Base-by-base conservation (phyloP, 129 eudicot species). In the Lonicera japonica region DNA sequence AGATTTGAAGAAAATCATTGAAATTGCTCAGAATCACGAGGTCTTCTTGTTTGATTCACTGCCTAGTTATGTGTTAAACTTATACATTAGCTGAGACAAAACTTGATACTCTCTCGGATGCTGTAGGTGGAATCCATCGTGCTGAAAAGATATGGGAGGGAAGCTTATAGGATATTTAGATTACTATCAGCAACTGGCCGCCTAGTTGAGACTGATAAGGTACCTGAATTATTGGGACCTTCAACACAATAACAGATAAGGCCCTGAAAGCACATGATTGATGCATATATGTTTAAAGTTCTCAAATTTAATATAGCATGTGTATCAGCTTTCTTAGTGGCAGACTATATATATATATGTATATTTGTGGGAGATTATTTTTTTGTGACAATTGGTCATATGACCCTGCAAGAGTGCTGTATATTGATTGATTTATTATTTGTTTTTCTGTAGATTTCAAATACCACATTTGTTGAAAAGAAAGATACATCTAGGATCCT, bases 141-240 rank as follows among this genome's bases (percentile, higher is more conserved):
- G 67, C 25, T 82, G 72, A 87, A 80, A 79, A 85, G 84, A 67
- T 85, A 85, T 79, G 96, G 95, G 41, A 82, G 65, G 72, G 91
- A 83, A 55, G 96, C 96, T 57, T 88, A 74, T 71, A 92, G 96
- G 80, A 92, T 92, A 22, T 88, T 92, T 78, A 88, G 96, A 79
- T 63, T 83, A 72, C 73, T 92, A 62, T 58, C 84, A 45, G 69
- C 67, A 61, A 25, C 70, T 54, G 83, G 76, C 56, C 84, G 80
- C 54, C 62, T 67, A 11, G 56, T 72, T 51, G 96, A 87, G 70
- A 88, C 89, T 48, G 95, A 84, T 71, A 78, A 76, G 99, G 99
- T 92, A 85, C 24, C 1, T 0, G 0, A 50, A 2, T 43, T 43
- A 14, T 43, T 10, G n/a, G n/a, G n/a, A n/a, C n/a, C n/a, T n/a